A percentile compares a stretch with the other conserved stretches of the same genome.
Evolutionary conservation across 768 basidiomycete species (phyloP).

Genomic region (Naganishia kalamii): DNA sequence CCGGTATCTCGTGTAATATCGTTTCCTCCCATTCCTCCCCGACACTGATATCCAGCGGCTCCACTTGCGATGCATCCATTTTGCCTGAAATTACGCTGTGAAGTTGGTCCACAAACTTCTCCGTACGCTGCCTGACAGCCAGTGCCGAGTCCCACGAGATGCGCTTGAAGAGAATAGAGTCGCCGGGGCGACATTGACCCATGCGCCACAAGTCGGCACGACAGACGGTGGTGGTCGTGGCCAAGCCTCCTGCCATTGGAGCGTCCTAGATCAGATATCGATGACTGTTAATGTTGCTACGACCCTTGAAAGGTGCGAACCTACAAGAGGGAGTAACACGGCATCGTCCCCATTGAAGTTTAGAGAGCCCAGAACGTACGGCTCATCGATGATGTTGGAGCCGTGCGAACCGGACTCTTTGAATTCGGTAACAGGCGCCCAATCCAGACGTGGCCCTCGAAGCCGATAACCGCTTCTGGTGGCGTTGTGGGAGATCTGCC

Average conservation of each 20-base stretch:
- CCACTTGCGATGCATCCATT: neutral
- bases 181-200: slow-evolving; percentile 60
- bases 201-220: slow-evolving; percentile 57
- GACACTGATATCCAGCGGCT: slow-evolving; percentile 28
- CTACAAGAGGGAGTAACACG: slow-evolving; percentile 59
- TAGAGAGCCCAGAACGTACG: slow-evolving; percentile 28
- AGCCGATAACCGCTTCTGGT: slow-evolving; percentile 64
- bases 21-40: slow-evolving; percentile 42
- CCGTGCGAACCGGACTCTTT: slow-evolving; percentile 62
- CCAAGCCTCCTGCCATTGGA: slow-evolving; percentile 31
- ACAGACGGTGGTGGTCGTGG: slow-evolving; percentile 30
- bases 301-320: slow-evolving; percentile 62
- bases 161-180: slow-evolving; percentile 54
- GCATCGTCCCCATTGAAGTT: slow-evolving; percentile 61
- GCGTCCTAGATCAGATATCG: slow-evolving; percentile 26
- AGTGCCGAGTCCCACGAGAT: slow-evolving; percentile 51
- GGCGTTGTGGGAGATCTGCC: slow-evolving; percentile 56
- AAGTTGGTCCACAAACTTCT: slow-evolving; percentile 44
- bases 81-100: slow-evolving; percentile 4
- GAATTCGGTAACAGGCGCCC: slow-evolving; percentile 58
- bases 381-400: slow-evolving; percentile 55
- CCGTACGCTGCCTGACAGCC: slow-evolving; percentile 31
- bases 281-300: slow-evolving; percentile 30
- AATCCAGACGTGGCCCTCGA: slow-evolving; percentile 53
- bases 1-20: slow-evolving; percentile 46